A percentile compares a stretch with the other conserved stretches of the same genome.
Conservation (phyloP, 306 rosid genomes). For the Cercis canadensis region DNA sequence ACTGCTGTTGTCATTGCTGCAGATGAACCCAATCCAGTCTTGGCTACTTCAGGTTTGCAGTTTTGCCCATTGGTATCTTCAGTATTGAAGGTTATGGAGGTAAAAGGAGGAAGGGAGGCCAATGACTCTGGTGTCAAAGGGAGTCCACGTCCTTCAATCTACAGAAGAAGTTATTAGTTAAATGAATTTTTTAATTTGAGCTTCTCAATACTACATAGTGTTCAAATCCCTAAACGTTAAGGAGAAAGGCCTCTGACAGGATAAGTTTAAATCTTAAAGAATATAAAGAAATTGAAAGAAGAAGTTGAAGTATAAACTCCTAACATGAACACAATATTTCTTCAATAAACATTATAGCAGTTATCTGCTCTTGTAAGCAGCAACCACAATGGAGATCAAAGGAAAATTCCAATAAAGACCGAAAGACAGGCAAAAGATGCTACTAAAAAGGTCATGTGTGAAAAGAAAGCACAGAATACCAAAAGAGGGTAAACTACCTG, state of each 20-base stretch:
- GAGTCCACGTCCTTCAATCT: constrained; percentile 87
- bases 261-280: neutral
- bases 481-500: constrained; percentile 57
- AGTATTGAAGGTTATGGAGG: constrained; percentile 78
- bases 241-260: neutral
- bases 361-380: neutral
- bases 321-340: neutral
- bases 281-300: neutral
- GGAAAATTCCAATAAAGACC: neutral
- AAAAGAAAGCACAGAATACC: constrained; percentile 4
- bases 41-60: constrained; percentile 94
- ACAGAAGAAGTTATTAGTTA: constrained; percentile 33
- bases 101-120: constrained; percentile 84
- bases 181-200: constrained; percentile 27
- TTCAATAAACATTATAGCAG: neutral
- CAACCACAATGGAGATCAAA: neutral
- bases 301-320: neutral
- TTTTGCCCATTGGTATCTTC: constrained; percentile 66
- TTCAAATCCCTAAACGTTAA: neutral
- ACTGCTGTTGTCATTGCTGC: constrained; percentile 99
- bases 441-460: neutral
- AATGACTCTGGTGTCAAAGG: constrained; percentile 85
- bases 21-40: constrained; percentile 98
- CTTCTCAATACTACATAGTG: constrained; percentile 9
- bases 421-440: neutral